Base-by-base conservation (phyloP, 257 asterid genomes). In the Plantago elongata region DNA sequence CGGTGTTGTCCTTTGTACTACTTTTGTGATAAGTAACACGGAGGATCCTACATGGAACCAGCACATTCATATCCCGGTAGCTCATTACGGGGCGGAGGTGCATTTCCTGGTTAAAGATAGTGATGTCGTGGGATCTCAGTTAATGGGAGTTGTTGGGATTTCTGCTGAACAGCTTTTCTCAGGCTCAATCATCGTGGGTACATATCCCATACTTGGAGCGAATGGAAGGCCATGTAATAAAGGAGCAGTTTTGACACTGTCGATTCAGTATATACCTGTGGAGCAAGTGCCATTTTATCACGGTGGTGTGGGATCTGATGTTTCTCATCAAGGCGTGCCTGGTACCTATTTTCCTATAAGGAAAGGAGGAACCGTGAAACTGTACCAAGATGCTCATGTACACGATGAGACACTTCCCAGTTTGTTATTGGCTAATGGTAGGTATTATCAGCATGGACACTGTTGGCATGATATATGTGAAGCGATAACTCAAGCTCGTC, bases 341-440 rank as follows among this genome's bases (percentile, higher is more conserved):
- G 97, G 92, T 1, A 90, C 95, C 56, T 90, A 90, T 68, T 90
- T 90, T 46, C 97, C 97, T 7, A 69, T 84, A 0, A 77, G 97
- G 62, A 67, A 66, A 79, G 95, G 95, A 6, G 95, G 95, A 9
- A 79, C 47, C 0, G 84, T 90, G 40, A 83, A 73, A 0, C 78
- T 90, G 14, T 90, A 90, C 71, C 97, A 90, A 71, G 97, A 90
- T 65, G 95, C 97, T 27, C 95, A 90, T 40, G 87, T 76, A 0
- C 79, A 70, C 0, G 95, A 81, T n/a, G 90, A 77, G 29, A 14
- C 62, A 48, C 80, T 84, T 40, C 95, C 95, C 1, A 69, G 57
- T 18, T 15, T 87, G 76, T 59, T 70, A 74, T 81, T 90, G 75
- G 90, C 83, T 5, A 78, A 83, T 63, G 82, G 88, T 17, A 65